Base-by-base conservation (phyloP, 371 early-diverging fungal genomes). In the Fennellomyces sp. region DNA sequence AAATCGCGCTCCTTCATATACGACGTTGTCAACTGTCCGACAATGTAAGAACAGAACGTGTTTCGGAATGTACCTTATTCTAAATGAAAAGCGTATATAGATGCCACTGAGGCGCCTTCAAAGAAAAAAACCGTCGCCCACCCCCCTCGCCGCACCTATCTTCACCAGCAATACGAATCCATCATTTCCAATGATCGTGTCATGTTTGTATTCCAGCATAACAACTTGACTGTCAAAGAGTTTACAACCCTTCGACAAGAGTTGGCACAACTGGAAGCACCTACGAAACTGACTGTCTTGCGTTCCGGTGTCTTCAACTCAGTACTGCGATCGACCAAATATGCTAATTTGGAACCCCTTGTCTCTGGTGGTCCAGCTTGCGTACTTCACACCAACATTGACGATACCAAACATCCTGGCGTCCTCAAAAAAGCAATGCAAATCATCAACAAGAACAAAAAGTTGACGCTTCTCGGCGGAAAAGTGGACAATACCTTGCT, bases 131-230 rank as follows among this genome's bases (percentile, higher is more conserved):
- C 36, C 26, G 17, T 60, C 2, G 65, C 66, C 21, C 76, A 77
- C 30, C 78, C 78, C 55, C 81, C 81, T 21, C 66, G 76, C 38
- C 81, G 81, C 56, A 69, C 70, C 2, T 88, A 76, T 50, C 72
- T 84, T 25, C 74, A 82, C 57, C 68, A 84, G 39, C 66, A 79
- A 58, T 88, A 88, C 63, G 56, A 69, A 28, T 60, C 75, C 6
- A 64, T 84, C 31, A 54, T 88, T 29, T 60, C 74, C 26, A 64
- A 78, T 47, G 86, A 86, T 68, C 75, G 86, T 23, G 75, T 80
- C 58, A 62, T 87, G 53, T 75, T 88, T 58, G 73, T 88, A 52
- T 80, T 84, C 42, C 88, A 88, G 63, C 86, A 87, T 75, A 88
- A 87, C 79, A 88, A 88, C 61, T 72, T 88, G 68, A 80, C 81